A percentile compares a stretch with the other conserved stretches of the same genome.
Conservation (phyloP, 352 stramenopile species). For the Nannochloropsis limnetica region DNA sequence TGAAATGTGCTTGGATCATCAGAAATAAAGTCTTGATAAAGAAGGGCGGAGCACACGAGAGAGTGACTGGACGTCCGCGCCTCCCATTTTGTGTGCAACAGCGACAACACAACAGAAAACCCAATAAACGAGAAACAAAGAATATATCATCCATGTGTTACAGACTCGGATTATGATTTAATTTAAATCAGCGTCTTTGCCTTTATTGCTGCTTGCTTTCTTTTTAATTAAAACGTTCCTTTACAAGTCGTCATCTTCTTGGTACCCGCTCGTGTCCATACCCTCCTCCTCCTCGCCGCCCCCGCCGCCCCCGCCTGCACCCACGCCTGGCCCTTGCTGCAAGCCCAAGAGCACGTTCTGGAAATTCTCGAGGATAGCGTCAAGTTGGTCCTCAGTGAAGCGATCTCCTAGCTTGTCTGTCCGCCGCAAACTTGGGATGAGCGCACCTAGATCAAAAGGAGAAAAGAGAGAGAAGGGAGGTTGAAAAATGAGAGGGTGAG, state of each 20-base stretch:
- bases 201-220: background rate
- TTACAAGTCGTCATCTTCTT: slow-evolving; percentile 31
- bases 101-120: background rate
- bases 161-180: no score
- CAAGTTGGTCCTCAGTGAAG: slow-evolving; percentile 14
- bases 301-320: background rate
- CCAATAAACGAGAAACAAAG: background rate
- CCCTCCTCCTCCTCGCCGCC: background rate
- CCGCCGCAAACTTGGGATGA: background rate
- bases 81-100: background rate
- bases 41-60: background rate
- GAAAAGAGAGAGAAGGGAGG: background rate
- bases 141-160: background rate
- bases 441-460: background rate
- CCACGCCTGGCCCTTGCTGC: background rate
- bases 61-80: background rate
- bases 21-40: background rate
- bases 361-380: slow-evolving; percentile 12
- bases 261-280: background rate
- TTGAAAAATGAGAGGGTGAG: background rate
- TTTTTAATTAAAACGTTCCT: background rate
- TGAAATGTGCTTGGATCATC: background rate
- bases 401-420: slow-evolving; percentile 25
- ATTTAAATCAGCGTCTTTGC: background rate
- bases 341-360: slow-evolving; percentile 30